Base-by-base conservation (phyloP, 2,329 filamentous ascomycete genomes). In the Karstenula rhodostoma region DNA sequence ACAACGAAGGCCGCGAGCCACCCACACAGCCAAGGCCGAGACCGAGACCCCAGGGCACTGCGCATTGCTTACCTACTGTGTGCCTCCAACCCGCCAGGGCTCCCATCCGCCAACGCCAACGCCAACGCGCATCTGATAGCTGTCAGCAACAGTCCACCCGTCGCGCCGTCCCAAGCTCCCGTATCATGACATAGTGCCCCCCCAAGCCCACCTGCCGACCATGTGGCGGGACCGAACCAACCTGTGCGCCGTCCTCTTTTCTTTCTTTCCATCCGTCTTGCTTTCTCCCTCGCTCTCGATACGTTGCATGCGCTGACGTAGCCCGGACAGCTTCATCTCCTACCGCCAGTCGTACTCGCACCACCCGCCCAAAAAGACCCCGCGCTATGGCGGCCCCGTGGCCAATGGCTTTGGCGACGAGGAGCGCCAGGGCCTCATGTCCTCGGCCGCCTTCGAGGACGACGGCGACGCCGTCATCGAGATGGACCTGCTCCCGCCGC, bases 151-250 rank as follows among this genome's bases (percentile, higher is more conserved):
- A n/a, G n/a, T n/a, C 57, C 57, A 23, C 55, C 50, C 17, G 57
- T 47, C 55, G 56, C 32, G 46, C 40, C 61, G 46, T 54, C 51
- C 23, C 27, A 22, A 27, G 22, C 37, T 55, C 25, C 13, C 60
- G 47, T 69, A 70, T 64, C 72, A 78, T 76, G 73, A 69, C 64
- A 72, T 70, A 73, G 68, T 59, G 56, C 60, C 66, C 66, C 66
- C 63, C 63, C 60, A 53, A 35, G 29, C 61, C 67, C 62, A 64
- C 70, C 68, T 69, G 62, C 68, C 73, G 68, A 72, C 86, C 83
- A 96, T 97, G 93, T 99, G 94, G 94, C 93, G 95, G 84, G 95
- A 99, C 86, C 91, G 95, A 82, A 99, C 95, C 71, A 99, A 98
- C 79, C 91, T 99, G 93, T 97, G 88, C 72, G 87, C 63, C 47